phyloP scores from a whole-genome alignment of 257 asterid genomes.

The Ophiorrhiza pumila region DNA sequence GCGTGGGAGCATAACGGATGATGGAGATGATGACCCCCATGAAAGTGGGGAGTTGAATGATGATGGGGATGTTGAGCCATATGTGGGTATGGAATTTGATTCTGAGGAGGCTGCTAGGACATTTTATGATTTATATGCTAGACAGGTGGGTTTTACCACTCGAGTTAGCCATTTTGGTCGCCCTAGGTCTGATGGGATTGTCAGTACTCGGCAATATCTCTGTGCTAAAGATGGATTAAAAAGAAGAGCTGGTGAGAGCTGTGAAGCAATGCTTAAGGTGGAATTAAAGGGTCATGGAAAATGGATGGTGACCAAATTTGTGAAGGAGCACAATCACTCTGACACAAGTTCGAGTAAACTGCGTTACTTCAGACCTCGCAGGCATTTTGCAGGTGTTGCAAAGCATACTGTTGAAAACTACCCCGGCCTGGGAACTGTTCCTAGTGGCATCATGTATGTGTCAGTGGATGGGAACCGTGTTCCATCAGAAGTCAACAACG shows the following conservation, averaged over 20 bases:
- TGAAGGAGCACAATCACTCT: conserved; percentile 64
- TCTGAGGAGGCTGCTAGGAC: conserved; percentile 59
- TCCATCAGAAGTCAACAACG: conserved; percentile 37
- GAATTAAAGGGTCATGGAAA: conserved; percentile 47
- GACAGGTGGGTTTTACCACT: conserved; percentile 51
- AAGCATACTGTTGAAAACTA: conserved; percentile 40
- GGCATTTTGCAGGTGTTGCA: conserved; percentile 51
- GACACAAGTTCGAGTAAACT: conserved; percentile 36
- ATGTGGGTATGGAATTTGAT: conserved; percentile 67
- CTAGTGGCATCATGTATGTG: conserved; percentile 75
- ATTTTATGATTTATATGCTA: conserved; percentile 67
- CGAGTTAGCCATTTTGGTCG: conserved; percentile 33
- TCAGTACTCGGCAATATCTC: conserved; percentile 37
- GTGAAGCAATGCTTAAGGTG: conserved; percentile 72
- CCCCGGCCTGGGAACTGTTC: conserved; percentile 48
- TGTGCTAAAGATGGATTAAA: conserved; percentile 54
- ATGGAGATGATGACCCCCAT: conserved; percentile 49
- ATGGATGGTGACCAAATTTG: conserved; percentile 70
- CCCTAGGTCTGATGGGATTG: conserved; percentile 35
- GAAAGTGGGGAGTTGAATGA: conserved; percentile 41
- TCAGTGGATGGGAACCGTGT: conserved; percentile 56
- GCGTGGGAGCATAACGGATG: conserved; percentile 44
- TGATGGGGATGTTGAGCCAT: conserved; percentile 46
- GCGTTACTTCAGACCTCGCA: conserved; percentile 52
- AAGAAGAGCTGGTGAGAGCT: conserved; percentile 50